These are phyloP conservation scores for Suhomyces panamericanus DNA, from an alignment of 1,139 yeast genomes.

Conservation along the genomic window DNA sequence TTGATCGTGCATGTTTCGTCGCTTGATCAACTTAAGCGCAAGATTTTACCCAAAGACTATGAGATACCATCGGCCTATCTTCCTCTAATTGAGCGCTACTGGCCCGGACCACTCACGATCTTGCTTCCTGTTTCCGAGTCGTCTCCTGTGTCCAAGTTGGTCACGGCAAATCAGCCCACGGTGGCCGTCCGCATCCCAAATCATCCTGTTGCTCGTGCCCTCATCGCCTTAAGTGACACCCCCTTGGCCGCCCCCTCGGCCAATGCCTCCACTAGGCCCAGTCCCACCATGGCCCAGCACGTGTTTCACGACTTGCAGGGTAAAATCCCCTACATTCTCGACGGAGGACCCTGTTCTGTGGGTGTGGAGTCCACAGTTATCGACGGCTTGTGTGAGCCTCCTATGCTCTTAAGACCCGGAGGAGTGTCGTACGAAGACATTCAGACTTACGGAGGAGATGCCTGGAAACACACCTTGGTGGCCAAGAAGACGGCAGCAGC, in stretches of 20 bases:
- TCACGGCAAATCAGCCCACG: conserved; percentile 85
- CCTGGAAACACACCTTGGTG: conserved; percentile 62
- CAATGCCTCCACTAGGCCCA: conserved; percentile 91
- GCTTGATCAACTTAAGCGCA: conserved; percentile 62
- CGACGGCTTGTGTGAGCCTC: conserved; percentile 84
- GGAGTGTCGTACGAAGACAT: conserved; percentile 85
- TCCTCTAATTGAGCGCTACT: conserved; percentile 62
- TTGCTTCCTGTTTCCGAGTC: conserved; percentile 61
- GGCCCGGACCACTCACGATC: conserved; percentile 98
- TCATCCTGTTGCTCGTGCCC: conserved; percentile 86
- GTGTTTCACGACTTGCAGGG: conserved; percentile 79
- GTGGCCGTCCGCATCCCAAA: conserved; percentile 89
- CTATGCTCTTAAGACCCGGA: conserved; percentile 89
- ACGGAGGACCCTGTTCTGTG: conserved; percentile 88
- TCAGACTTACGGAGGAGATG: conserved; percentile 54
- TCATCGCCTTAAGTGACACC: conserved; percentile 79
- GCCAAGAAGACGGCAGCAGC: conserved; percentile 68
- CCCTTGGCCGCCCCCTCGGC: conserved; percentile 99
- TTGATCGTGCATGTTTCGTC: conserved; percentile 87
- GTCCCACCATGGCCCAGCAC: conserved; percentile 87
- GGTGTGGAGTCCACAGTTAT: conserved; percentile 95
- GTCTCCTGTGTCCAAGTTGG: conserved; percentile 63
- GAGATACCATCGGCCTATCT: conserved; percentile 67
- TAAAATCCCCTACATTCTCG: conserved; percentile 79
- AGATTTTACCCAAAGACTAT: conserved; percentile 46